Evolutionary conservation across 257 asterid genomes (phyloP).

Genomic region (Solanum microdontum): DNA sequence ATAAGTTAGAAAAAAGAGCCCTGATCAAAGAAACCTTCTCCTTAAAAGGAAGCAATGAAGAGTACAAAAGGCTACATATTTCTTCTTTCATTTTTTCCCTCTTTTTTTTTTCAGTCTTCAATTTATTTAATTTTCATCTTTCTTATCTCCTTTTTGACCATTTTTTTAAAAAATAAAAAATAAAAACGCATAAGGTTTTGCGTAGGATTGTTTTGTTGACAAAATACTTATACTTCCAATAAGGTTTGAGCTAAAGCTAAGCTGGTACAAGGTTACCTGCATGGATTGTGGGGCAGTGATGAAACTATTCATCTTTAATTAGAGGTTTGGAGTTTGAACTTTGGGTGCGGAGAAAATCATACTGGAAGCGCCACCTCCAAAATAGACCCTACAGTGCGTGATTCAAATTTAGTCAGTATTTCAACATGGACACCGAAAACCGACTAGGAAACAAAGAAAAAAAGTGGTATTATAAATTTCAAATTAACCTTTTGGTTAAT

Average conservation of each 20-base stretch:
- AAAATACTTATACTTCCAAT: background rate
- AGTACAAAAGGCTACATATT: background rate
- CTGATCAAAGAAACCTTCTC: background rate
- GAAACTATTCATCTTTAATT: background rate
- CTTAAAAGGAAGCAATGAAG: background rate
- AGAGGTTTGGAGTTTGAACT: too few relatives aligned
- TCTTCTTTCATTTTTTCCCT: background rate
- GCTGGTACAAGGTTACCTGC: background rate
- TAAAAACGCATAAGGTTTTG: background rate
- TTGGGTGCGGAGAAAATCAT: too few relatives aligned
- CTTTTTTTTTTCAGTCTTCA: background rate
- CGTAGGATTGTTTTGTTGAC: background rate
- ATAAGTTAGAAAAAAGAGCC: background rate
- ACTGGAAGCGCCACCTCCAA: too few relatives aligned
- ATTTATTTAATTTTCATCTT: background rate
- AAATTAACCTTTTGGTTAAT: too few relatives aligned
- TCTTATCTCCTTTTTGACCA: background rate
- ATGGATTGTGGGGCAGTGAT: background rate
- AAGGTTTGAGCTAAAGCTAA: background rate
- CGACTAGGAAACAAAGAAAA: too few relatives aligned
- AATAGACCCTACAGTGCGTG: too few relatives aligned
- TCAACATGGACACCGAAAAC: too few relatives aligned
- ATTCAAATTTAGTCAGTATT: too few relatives aligned
- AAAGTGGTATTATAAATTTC: too few relatives aligned
- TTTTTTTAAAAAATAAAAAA: background rate